Evolutionary conservation across 345 rosid species (phyloP), one percentile per base, ranked within the genome.

Genomic region (Syzygium jambos): DNA sequence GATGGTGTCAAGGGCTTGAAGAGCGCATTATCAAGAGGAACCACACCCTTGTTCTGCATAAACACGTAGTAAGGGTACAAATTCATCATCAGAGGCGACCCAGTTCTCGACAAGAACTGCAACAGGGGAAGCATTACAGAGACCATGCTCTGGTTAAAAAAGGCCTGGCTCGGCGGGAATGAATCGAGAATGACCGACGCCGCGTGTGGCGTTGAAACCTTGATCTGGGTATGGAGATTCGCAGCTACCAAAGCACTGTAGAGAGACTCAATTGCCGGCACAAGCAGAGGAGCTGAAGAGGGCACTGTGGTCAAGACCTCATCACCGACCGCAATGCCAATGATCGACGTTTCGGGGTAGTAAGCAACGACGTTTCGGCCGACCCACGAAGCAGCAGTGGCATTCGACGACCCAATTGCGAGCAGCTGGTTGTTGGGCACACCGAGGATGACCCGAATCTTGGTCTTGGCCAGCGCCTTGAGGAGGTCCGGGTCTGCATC

Each of bases 361-460:
- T 88, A 95, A 87, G 98, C 96, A 78, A 91, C 97, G 9, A 98
- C 97, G 73, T 96, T 96, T 21, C 97, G 91, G 80, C 89, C 95
- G 65, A 98, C 89, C 99, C 99, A 98, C 2, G 96, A 89, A 14
- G 99, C 99, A 17, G 99, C 97, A 1, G 99, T 95, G 63, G 94
- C 86, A 87, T 95, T 98, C 9, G 99, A 95, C 41, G 99, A 93
- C 11, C 99, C 99, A 85, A 98, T 94, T 6, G 98, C 99, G 59
- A 96, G 96, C 84, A 98, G 94, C 93, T 98, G 99, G 78, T 98
- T 96, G 90, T 98, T 98, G 13, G 99, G 99, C 30, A 98, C 98
- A 29, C 98, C 94, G 88, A 95, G 90, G 41, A 96, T 93, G 89
- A 96, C 98, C 85, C 94, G 93, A 90, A 98, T 96, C 95, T 96